phyloP scores from a whole-genome alignment of 345 rosid genomes.

The Eucalyptus victrix region DNA sequence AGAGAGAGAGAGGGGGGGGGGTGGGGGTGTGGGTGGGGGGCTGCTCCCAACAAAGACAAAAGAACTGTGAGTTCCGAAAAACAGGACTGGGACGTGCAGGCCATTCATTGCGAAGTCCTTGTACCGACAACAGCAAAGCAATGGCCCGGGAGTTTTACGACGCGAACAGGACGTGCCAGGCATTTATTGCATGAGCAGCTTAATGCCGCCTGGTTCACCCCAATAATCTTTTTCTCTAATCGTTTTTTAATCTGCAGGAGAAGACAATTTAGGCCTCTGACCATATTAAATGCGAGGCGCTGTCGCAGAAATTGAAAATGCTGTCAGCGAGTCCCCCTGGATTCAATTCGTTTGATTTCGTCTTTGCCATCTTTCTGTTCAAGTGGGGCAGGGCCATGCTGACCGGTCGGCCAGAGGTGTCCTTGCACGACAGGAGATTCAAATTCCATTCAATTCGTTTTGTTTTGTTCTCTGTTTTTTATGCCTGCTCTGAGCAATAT shows the following conservation, averaged over 20 bases:
- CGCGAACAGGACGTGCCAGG: neutral
- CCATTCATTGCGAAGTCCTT: neutral
- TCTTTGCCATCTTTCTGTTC: neutral
- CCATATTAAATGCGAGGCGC: neutral
- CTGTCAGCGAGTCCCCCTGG: neutral
- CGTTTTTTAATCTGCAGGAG: neutral
- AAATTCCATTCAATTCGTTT: neutral
- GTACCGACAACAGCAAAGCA: neutral
- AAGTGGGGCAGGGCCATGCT: neutral
- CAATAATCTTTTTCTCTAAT: neutral
- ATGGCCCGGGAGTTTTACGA: neutral
- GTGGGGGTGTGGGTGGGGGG: too few relatives aligned
- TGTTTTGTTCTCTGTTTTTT: neutral
- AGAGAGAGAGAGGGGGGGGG: accelerated
- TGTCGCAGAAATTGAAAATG: neutral
- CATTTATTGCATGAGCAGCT: neutral
- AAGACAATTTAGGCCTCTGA: neutral
- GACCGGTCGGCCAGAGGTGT: neutral
- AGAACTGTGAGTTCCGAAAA: neutral
- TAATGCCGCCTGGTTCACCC: neutral
- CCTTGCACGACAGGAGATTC: neutral
- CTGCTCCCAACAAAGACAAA: neutral
- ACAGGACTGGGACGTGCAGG: neutral
- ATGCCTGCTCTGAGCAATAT: neutral
- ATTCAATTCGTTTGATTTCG: neutral